phyloP scores from a whole-genome alignment of 768 basidiomycete genomes.

The Xanthoconium stramineum region DNA sequence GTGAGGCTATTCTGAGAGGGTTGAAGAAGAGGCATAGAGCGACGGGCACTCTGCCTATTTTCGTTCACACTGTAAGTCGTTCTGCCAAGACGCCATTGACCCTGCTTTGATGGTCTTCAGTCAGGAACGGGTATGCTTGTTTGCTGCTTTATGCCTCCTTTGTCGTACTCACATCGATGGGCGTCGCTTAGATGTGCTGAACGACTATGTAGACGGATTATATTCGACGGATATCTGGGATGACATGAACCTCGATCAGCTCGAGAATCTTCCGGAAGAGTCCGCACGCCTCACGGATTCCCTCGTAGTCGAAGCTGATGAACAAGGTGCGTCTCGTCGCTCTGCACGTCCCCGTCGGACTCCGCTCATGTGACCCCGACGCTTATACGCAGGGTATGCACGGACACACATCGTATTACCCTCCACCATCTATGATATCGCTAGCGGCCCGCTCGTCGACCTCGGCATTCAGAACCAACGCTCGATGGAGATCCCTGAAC shows the following conservation, averaged over 20 bases:
- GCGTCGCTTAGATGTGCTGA: conserved; percentile 34
- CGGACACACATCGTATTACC: conserved; percentile 44
- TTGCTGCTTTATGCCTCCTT: not conserved
- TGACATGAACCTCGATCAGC: conserved; percentile 43
- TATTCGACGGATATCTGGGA: conserved; percentile 38
- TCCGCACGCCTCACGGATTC: conserved; percentile 48
- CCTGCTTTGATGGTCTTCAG: conserved; percentile 20
- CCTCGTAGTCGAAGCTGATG: conserved; percentile 41
- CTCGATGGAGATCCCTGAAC: conserved; percentile 51
- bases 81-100: not conserved
- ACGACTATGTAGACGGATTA: conserved; percentile 43
- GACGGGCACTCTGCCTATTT: conserved; percentile 41
- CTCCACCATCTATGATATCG: conserved; percentile 55
- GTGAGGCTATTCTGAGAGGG: conserved; percentile 46
- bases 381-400: not conserved
- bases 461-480: conserved; percentile 40
- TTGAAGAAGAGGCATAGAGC: conserved; percentile 43
- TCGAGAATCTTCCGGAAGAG: conserved; percentile 39
- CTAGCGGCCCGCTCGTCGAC: conserved; percentile 45
- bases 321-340: conserved; percentile 1
- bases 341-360: not conserved
- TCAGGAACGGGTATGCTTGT: conserved; percentile 44
- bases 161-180: not conserved
- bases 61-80: conserved; percentile 56
- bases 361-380: not conserved